phyloP scores from a whole-genome alignment of 2,329 filamentous ascomycete species.

The Exophiala dermatitidis region DNA sequence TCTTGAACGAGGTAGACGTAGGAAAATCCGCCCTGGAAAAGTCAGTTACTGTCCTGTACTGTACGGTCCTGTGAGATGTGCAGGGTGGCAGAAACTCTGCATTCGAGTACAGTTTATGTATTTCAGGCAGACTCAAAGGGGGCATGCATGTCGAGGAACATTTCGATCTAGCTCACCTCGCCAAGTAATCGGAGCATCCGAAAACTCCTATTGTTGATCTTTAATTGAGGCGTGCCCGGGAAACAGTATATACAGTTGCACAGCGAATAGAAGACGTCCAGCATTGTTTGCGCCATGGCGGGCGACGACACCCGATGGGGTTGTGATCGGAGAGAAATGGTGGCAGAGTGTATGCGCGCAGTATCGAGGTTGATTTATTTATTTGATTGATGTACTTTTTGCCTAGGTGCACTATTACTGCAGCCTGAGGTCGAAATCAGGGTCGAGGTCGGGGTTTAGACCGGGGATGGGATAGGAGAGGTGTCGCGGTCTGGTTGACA shows the following conservation, averaged over 20 bases:
- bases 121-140: too few relatives aligned
- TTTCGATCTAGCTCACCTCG: constrained; percentile 54
- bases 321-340: not conserved
- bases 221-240: constrained; percentile 83
- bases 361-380: not conserved
- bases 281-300: constrained; percentile 71
- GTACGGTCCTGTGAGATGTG: not conserved
- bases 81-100: constrained; percentile 8
- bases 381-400: too few relatives aligned
- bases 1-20: constrained; percentile 99
- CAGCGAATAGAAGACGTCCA: constrained; percentile 84
- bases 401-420: not conserved
- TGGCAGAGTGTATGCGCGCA: not conserved
- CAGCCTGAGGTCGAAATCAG: not conserved
- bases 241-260: constrained; percentile 96
- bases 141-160: too few relatives aligned
- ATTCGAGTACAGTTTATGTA: too few relatives aligned
- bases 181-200: constrained; percentile 91
- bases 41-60: not conserved
- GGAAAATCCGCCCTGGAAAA: constrained; percentile 79
- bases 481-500: too few relatives aligned
- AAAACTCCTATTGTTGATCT: constrained; percentile 90
- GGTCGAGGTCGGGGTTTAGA: too few relatives aligned
- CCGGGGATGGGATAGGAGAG: too few relatives aligned
- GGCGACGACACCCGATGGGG: not conserved